These are phyloP conservation scores for Microsporum audouinii DNA, from an alignment of 2,329 filamentous ascomycete species.

Conservation along the genomic window DNA sequence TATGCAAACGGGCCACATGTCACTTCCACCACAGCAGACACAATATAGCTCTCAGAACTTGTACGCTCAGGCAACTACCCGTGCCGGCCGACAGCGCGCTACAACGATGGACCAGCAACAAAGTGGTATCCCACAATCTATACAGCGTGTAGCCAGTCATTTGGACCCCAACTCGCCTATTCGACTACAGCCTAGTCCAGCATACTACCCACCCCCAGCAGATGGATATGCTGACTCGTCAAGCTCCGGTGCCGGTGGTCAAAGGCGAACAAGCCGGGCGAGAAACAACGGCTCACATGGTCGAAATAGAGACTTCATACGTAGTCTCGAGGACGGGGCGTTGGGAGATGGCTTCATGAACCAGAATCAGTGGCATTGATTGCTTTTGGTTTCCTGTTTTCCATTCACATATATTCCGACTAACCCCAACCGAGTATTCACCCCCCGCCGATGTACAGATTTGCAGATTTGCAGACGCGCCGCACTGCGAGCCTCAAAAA, in stretches of 20 bases:
- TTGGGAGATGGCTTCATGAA: slow-evolving; percentile 83
- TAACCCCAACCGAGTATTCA: neutral
- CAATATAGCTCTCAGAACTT: slow-evolving; percentile 65
- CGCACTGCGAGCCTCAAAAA: neutral
- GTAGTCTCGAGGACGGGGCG: slow-evolving; percentile 86
- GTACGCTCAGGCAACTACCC: slow-evolving; percentile 62
- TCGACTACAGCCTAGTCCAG: slow-evolving; percentile 83
- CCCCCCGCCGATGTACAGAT: neutral
- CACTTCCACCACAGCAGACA: slow-evolving; percentile 51
- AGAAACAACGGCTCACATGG: slow-evolving; percentile 32
- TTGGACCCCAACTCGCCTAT: slow-evolving; percentile 92
- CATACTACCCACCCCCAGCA: slow-evolving; percentile 87
- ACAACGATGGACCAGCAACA: slow-evolving; percentile 95
- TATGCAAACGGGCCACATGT: slow-evolving; percentile 54
- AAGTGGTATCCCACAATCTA: slow-evolving; percentile 79
- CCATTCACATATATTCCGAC: neutral
- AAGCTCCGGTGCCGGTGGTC: slow-evolving; percentile 44
- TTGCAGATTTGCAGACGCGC: neutral
- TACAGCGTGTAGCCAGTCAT: slow-evolving; percentile 91
- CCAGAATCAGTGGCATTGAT: slow-evolving; percentile 49
- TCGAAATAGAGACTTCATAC: slow-evolving; percentile 74
- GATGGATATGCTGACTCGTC: slow-evolving; percentile 64
- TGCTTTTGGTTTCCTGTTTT: neutral
- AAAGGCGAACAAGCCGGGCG: slow-evolving; percentile 64
- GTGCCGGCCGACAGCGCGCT: slow-evolving; percentile 72